These are phyloP conservation scores for Eucalyptus decipiens DNA, from an alignment of 345 rosid species.

Conservation along the genomic window DNA sequence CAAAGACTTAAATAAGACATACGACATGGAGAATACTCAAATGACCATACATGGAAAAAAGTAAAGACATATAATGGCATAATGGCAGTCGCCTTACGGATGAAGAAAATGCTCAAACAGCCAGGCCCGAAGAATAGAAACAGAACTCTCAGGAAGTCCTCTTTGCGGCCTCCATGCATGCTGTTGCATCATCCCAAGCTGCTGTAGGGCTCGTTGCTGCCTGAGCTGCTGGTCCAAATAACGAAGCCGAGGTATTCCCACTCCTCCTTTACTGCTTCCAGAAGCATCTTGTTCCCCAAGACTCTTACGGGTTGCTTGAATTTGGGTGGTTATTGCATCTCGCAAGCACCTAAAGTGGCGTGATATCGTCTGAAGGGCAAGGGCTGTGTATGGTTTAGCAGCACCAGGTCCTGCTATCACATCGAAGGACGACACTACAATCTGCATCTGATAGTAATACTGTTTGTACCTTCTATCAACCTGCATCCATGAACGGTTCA, in stretches of 20 bases:
- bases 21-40: background rate
- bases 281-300: constrained; percentile 76
- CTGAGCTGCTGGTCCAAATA: constrained; percentile 90
- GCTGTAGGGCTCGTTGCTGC: constrained; percentile 89
- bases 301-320: constrained; percentile 46
- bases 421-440: constrained; percentile 87
- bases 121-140: constrained; percentile 95
- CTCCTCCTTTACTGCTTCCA: constrained; percentile 48
- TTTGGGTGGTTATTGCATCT: constrained; percentile 78
- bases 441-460: constrained; percentile 95
- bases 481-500: constrained; percentile 16
- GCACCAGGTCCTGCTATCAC: constrained; percentile 80
- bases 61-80: background rate
- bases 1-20: background rate
- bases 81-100: constrained; percentile 45
- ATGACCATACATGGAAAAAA: background rate
- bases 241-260: constrained; percentile 72
- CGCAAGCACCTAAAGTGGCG: constrained; percentile 89
- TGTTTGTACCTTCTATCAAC: constrained; percentile 94
- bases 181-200: constrained; percentile 86
- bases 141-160: constrained; percentile 90
- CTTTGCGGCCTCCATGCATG: constrained; percentile 97
- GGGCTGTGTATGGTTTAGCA: constrained; percentile 85
- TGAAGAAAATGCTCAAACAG: constrained; percentile 98
- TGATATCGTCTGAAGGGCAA: constrained; percentile 87